Conservation (phyloP, 2,329 filamentous ascomycete species). For the Lanzia echinophila region DNA sequence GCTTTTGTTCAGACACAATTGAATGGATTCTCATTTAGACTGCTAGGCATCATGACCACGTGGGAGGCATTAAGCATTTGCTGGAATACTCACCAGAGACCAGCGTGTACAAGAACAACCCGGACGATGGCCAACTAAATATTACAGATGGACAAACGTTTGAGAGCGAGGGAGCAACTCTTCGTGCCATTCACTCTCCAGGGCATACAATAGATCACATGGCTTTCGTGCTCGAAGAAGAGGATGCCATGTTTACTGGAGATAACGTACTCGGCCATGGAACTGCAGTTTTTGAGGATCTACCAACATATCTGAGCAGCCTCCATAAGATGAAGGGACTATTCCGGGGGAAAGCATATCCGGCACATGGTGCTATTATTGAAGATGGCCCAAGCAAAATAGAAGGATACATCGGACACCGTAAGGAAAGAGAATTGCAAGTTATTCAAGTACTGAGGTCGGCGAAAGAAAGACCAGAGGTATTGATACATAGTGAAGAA, state of each 20-base stretch:
- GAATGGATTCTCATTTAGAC: neutral
- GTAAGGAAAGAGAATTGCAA: conserved; percentile 72
- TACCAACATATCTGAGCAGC: conserved; percentile 60
- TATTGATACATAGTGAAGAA: conserved; percentile 14
- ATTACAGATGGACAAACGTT: conserved; percentile 52
- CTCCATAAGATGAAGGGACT: conserved; percentile 61
- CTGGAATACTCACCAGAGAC: conserved; percentile 55
- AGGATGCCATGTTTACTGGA: conserved; percentile 79
- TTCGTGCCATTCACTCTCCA: conserved; percentile 60
- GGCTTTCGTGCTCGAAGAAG: conserved; percentile 66
- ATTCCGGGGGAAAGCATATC: conserved; percentile 68
- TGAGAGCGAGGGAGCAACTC: conserved; percentile 52
- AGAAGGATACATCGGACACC: conserved; percentile 74
- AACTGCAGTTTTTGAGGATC: conserved; percentile 77
- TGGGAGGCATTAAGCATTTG: conserved; percentile 67
- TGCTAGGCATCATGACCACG: conserved; percentile 68
- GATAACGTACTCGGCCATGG: conserved; percentile 87
- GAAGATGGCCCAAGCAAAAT: conserved; percentile 67
- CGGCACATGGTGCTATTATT: conserved; percentile 78
- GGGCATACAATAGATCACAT: conserved; percentile 82
- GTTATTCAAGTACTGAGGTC: conserved; percentile 58
- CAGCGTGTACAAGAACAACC: conserved; percentile 60
- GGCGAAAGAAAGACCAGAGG: conserved; percentile 28
- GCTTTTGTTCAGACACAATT: no score
- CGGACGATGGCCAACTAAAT: conserved; percentile 43